Evolutionary conservation across 768 basidiomycete species (phyloP), one percentile per base, ranked within the genome.

Genomic region (Tephrocybe sp.): DNA sequence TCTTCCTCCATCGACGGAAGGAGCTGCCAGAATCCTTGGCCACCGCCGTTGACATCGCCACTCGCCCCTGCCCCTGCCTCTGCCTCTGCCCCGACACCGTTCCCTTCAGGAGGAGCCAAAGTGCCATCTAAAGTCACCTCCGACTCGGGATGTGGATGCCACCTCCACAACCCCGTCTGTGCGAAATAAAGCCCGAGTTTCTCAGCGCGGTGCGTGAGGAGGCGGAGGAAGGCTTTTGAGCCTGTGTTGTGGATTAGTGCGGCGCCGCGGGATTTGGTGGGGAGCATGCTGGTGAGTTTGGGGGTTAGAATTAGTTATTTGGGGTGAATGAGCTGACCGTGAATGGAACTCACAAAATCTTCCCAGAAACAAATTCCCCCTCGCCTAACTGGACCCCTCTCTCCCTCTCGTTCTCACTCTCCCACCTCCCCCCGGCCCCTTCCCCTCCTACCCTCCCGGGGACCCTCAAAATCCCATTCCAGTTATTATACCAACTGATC

Each of bases 141-240:
- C 26, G 26, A 26, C 4, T 26, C 26, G 4, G 48, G 40, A 14
- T 42, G 53, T 11, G 53, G 16, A 12, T 54, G 50, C 80, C 82
- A 85, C 44, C 65, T 70, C 87, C 87, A 88, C 3, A 88, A 67
- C 11, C 86, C 87, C 54, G 72, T 78, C 56, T 83, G 81, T 56
- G 84, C 78, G 23, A 88, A 69, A 31, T 75, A 68, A 59, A 85
- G 57, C 13, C 77, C 78, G 2, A 71, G 58, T 39, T 65, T 68
- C 5, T 58, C 46, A 0, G 86, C 87, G 34, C 68, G 67, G 17
- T 56, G 60, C 30, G 71, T 70, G 1, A 80, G 52, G 36, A 74
- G 66, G 43, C 68, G 65, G 36, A 68, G 64, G 60, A 85, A 84
- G 20, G 72, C 70, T 0, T 42, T 36, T 59, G 85, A 83, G 8